Conservation (phyloP, 768 basidiomycete species). For the Albatrellus ellisii region DNA sequence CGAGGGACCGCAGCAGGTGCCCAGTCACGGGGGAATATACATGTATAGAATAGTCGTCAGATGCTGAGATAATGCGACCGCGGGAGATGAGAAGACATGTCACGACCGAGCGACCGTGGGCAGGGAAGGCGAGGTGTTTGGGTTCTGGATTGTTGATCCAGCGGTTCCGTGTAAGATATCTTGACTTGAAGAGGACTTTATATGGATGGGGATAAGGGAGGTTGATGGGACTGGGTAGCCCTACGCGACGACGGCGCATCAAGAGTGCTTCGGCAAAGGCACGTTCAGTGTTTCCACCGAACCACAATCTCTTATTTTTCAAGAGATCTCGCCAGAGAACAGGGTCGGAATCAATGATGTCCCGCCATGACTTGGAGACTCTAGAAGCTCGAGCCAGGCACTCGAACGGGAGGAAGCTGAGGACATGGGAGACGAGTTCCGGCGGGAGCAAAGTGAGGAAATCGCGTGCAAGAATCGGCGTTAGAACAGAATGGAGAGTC, state of each 20-base stretch:
- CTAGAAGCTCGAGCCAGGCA: conserved; percentile 79
- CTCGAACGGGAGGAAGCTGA: conserved; percentile 72
- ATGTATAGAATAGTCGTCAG: conserved; percentile 94
- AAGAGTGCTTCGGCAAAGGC: conserved; percentile 64
- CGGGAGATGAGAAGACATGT: conserved; percentile 93
- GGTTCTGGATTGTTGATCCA: conserved; percentile 69
- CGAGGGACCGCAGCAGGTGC: conserved; percentile 53
- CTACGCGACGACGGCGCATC: conserved; percentile 38
- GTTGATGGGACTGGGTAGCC: conserved; percentile 26
- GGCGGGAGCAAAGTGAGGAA: conserved; percentile 87
- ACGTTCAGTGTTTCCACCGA: conserved; percentile 74
- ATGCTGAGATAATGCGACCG: conserved; percentile 91
- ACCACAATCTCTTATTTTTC: conserved; percentile 77
- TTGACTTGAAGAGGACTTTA: conserved; percentile 88
- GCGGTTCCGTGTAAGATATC: conserved; percentile 64
- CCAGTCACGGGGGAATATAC: conserved; percentile 87
- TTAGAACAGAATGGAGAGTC: conserved; percentile 76
- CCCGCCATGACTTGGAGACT: conserved; percentile 84
- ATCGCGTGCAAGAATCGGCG: conserved; percentile 86
- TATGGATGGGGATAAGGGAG: conserved; percentile 76
- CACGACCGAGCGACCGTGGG: conserved; percentile 83
- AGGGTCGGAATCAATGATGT: conserved; percentile 83
- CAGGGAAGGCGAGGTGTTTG: conserved; percentile 71
- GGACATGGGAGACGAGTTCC: conserved; percentile 82
- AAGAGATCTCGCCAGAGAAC: conserved; percentile 84